Base-by-base conservation (phyloP, 2,329 filamentous ascomycete genomes). In the Aphanocladium album region DNA sequence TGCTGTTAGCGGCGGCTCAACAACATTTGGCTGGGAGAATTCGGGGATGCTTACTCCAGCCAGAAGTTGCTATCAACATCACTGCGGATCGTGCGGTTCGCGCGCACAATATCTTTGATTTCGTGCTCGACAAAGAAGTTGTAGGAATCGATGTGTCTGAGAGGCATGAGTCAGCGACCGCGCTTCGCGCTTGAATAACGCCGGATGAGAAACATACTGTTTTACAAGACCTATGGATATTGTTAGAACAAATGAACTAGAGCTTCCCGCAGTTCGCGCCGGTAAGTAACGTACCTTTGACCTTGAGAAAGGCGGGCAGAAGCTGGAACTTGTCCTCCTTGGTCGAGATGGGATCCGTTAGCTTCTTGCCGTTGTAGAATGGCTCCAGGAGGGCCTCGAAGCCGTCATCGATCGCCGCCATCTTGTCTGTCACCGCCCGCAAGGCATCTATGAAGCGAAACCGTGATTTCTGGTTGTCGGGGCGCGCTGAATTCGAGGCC, bases 121-220 rank as follows among this genome's bases (percentile, higher is more conserved):
- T 98, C 93, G 60, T 96, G 89, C 68, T 99, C 91, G 66, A 97
- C 89, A 69, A 99, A 98, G 77, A 95, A 96, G 77, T 99, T 97
- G 82, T 96, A 99, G 25, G 95, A 98, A 78, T 99, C 96, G 71
- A 96, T 93, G 74, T 97, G 93, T 68, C 81, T 82, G 47, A 8
- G 17, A 50, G 70, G 30, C 11, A 33, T 33, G 23, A 35, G 33
- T 61, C 23, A 62, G 47, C 14, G 25, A n/a, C n/a, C 19, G 53
- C 17, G 39, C 2, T n/a, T 61, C n/a, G 55, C 27, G 49, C 17
- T 30, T 9, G 30, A 30, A 30, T 17, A 16, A 39, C 8, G n/a
- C 37, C 12, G 19, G 30, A 1, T 2, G 23, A 14, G 5, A 53
- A 19, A 64, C 82, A 65, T 80, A 84, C 80, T 98, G 93, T 75